These are phyloP conservation scores for Pyrenopolyporus hunteri DNA, from an alignment of 495 filamentous ascomycete genomes.

Conservation along the genomic window DNA sequence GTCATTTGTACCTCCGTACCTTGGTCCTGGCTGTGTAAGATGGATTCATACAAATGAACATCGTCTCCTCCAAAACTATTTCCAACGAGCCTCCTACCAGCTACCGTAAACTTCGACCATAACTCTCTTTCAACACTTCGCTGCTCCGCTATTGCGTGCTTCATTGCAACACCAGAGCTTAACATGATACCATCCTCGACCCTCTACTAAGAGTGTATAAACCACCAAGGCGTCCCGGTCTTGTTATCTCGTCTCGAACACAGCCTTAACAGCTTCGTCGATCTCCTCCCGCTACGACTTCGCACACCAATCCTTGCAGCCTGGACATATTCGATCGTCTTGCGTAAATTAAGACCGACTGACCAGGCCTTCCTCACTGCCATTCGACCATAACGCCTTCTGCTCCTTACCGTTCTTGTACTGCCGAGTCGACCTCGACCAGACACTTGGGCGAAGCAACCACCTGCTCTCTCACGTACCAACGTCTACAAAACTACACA, in stretches of 20 bases:
- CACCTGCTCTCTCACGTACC: conserved; percentile 2
- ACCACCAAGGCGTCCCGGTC: conserved; percentile 15
- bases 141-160: conserved; percentile 40
- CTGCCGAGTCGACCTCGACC: conserved; percentile 15
- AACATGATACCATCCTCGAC: conserved; percentile 38
- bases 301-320: conserved; percentile 5
- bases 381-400: neutral
- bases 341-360: conserved; percentile 15
- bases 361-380: conserved; percentile 2
- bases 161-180: conserved; percentile 30
- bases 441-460: conserved; percentile 3
- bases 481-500: conserved; percentile 27
- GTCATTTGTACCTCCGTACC: conserved; percentile 38
- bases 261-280: conserved; percentile 17
- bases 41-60: conserved; percentile 47
- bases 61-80: conserved; percentile 41
- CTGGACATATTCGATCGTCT: conserved; percentile 22
- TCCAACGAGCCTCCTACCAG: conserved; percentile 32
- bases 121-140: conserved; percentile 19
- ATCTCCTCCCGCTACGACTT: conserved; percentile 12
- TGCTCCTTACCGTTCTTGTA: neutral
- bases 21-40: conserved; percentile 29
- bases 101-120: conserved; percentile 30
- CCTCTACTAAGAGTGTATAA: conserved; percentile 26
- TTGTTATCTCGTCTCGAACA: conserved; percentile 17